Percentiles rank a stretch among this genome's conserved stretches.
These are phyloP conservation scores for Rasamsonia emersonii DNA, from an alignment of 2,329 filamentous ascomycete genomes.

Conservation along the genomic window DNA sequence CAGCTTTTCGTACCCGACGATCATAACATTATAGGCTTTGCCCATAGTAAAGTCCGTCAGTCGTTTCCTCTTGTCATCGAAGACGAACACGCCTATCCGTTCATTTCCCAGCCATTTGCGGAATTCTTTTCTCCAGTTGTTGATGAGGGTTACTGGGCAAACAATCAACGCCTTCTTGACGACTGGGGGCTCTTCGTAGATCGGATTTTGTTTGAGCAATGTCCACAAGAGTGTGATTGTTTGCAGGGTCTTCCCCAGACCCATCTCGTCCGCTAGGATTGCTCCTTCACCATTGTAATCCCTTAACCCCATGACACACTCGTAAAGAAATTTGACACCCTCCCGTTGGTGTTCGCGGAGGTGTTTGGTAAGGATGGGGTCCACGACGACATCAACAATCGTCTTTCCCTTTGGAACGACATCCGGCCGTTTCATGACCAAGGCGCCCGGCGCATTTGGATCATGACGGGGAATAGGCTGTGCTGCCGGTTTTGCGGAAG, in stretches of 20 bases:
- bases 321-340: conserved; percentile 63
- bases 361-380: conserved; percentile 55
- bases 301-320: conserved; percentile 67
- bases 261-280: conserved; percentile 69
- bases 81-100: conserved; percentile 59
- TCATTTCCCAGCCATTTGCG: conserved; percentile 66
- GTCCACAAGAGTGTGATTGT: conserved; percentile 66
- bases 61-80: conserved; percentile 50
- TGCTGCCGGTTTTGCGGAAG: conserved; percentile 37
- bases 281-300: conserved; percentile 58
- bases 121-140: conserved; percentile 67
- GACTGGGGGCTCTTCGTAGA: conserved; percentile 50
- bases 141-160: conserved; percentile 62
- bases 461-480: conserved; percentile 57
- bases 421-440: conserved; percentile 58
- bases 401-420: conserved; percentile 52
- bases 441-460: conserved; percentile 48
- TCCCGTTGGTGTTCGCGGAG: conserved; percentile 61
- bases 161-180: conserved; percentile 65
- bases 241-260: conserved; percentile 64
- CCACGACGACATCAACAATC: conserved; percentile 64
- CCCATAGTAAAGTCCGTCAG: conserved; percentile 62
- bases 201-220: conserved; percentile 61
- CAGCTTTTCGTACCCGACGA: conserved; percentile 65
- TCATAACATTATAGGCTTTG: conserved; percentile 61